These are phyloP conservation scores for Coelastrella sp. DNA, from an alignment of 139 green algal genomes.

Conservation along the genomic window DNA sequence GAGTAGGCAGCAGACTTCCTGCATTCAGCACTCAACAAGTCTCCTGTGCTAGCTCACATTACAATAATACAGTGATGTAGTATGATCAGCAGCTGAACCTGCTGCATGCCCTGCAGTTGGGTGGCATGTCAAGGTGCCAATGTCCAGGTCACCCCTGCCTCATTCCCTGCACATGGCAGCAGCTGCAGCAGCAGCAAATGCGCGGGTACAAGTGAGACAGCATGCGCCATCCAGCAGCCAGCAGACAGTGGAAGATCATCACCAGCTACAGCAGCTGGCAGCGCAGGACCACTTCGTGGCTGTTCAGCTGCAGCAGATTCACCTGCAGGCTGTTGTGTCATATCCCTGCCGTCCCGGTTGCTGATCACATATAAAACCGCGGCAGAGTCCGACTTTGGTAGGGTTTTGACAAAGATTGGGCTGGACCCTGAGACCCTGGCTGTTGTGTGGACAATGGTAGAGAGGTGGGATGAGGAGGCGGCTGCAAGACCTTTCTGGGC, in stretches of 20 bases:
- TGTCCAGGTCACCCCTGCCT: not conserved
- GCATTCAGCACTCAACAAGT: no score
- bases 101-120: slow-evolving; percentile 3
- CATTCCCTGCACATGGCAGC: not conserved
- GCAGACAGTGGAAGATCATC: not conserved
- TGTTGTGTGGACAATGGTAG: slow-evolving; percentile 79
- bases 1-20: no score
- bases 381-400: slow-evolving; percentile 55
- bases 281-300: slow-evolving; percentile 50
- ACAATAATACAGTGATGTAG: no score
- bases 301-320: slow-evolving; percentile 55
- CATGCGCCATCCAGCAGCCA: not conserved
- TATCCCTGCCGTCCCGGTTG: slow-evolving; percentile 57
- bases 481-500: slow-evolving; percentile 60
- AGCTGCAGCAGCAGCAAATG: slow-evolving; percentile 7
- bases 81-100: not conserved
- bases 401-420: slow-evolving; percentile 57
- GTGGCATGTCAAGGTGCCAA: not conserved
- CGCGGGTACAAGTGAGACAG: not conserved
- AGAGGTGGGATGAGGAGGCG: slow-evolving; percentile 67
- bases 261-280: slow-evolving; percentile 4
- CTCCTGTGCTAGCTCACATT: no score
- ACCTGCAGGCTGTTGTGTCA: slow-evolving; percentile 49
- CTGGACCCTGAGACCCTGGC: slow-evolving; percentile 66
- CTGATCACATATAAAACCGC: slow-evolving; percentile 73